phyloP scores from a whole-genome alignment of 106 monocot genomes.

The Dactylorhiza incarnata region DNA sequence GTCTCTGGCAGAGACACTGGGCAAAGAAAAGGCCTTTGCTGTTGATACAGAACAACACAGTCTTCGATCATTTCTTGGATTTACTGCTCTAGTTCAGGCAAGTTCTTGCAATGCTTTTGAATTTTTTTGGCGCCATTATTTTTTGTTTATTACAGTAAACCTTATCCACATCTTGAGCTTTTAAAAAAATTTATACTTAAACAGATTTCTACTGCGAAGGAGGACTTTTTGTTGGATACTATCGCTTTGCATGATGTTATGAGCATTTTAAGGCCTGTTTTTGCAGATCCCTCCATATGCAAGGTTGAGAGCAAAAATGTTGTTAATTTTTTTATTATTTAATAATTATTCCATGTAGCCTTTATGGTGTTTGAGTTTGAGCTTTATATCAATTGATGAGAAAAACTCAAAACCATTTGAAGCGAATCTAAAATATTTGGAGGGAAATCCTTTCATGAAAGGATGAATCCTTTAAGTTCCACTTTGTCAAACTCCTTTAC shows the following conservation, averaged over 20 bases:
- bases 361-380: too few species aligned
- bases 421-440: too few species aligned
- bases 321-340: background rate
- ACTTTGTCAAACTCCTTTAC: too few species aligned
- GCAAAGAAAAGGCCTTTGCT: conserved; percentile 53
- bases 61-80: conserved; percentile 82
- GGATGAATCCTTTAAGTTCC: too few species aligned
- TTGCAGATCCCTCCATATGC: conserved; percentile 75
- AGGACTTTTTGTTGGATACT: conserved; percentile 86
- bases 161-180: background rate
- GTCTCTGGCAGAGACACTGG: conserved; percentile 35
- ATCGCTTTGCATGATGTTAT: conserved; percentile 88
- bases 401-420: too few species aligned
- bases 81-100: conserved; percentile 92
- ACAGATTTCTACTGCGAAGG: conserved; percentile 79
- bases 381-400: too few species aligned
- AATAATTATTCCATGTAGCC: too few species aligned
- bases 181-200: background rate
- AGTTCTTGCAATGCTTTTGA: background rate
- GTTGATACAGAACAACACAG: conserved; percentile 97
- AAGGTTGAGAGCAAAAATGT: conserved; percentile 41
- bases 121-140: too few species aligned
- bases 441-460: too few species aligned
- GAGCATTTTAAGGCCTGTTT: conserved; percentile 57
- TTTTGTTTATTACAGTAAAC: background rate